A percentile compares a stretch with the other conserved stretches of the same genome.
phyloP scores from a whole-genome alignment of 768 basidiomycete genomes.

The Chlorophyllum brunneum region DNA sequence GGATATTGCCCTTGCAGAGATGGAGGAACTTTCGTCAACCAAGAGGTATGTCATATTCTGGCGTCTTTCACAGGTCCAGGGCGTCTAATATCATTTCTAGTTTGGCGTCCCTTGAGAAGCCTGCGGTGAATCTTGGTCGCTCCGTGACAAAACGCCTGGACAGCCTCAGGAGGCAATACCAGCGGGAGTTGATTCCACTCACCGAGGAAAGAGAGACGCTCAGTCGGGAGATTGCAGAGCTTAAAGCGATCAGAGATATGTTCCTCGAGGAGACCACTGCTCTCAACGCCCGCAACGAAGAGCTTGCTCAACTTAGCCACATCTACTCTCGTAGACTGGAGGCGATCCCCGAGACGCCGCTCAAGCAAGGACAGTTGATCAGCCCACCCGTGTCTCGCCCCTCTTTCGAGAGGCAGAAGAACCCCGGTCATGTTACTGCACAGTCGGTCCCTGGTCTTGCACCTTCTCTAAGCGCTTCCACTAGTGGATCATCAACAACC shows the following conservation, averaged over 20 bases:
- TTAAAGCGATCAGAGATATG: constrained; percentile 80
- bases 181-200: constrained; percentile 81
- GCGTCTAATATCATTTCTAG: constrained; percentile 15
- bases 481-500: constrained; percentile 39
- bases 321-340: constrained; percentile 83
- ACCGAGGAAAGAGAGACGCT: constrained; percentile 78
- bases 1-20: constrained; percentile 88
- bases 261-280: constrained; percentile 90
- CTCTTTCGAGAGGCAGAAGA: constrained; percentile 26
- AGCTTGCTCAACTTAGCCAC: constrained; percentile 82
- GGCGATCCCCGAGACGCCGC: constrained; percentile 31
- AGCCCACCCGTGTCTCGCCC: constrained; percentile 12
- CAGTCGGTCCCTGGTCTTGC: constrained; percentile 27
- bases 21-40: constrained; percentile 80
- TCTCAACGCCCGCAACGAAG: constrained; percentile 88
- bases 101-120: constrained; percentile 29
- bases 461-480: constrained; percentile 40
- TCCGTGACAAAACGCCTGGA: constrained; percentile 85
- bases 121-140: constrained; percentile 50
- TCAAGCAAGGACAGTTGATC: constrained; percentile 22
- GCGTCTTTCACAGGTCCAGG: not conserved
- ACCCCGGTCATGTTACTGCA: constrained; percentile 23
- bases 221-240: constrained; percentile 77
- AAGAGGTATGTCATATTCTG: constrained; percentile 52
- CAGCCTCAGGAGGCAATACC: constrained; percentile 82